Base-by-base conservation (phyloP, 768 basidiomycete genomes). In the Tylopilus sp. region DNA sequence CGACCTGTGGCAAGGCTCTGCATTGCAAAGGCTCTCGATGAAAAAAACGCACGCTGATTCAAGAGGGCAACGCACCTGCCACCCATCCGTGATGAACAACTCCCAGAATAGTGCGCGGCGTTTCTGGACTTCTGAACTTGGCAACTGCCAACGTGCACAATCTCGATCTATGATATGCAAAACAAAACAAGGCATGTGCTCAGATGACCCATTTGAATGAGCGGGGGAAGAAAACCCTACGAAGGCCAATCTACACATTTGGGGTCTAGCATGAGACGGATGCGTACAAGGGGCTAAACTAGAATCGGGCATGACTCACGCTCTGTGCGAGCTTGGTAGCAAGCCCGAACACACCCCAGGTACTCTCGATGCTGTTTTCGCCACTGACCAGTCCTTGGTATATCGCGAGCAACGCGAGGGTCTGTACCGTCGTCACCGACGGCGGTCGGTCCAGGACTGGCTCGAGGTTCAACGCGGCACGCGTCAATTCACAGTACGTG, bases 91-190 rank as follows among this genome's bases (percentile, higher is more conserved):
- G 56, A 86, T 82, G 57, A 85, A 86, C 25, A 87, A 53, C 53
- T 88, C 85, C 86, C 86, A 87, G 58, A 87, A 87, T 21, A 87
- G 63, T 1, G 81, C 78, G 26, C 85, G 77, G 4, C 86, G 78
- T 63, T 86, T 86, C 69, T 88, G 84, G 5, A 86, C 82, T 59
- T 85, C 85, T 1, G 75, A 72, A 3, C 76, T 75, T 6, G 78
- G 56, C 18, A 88, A 65, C 33, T 80, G 78, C 83, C 85, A 88
- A 26, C 86, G 75, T 6, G 85, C 85, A 61, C 83, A 83, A 61
- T 88, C 85, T 8, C 84, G 83, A 58, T 88, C 85, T 87, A 49
- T 39, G 2, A n/a, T 36, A 8, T 10, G 6, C 28, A n/a, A n/a
- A n/a, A n/a, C n/a, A n/a, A n/a, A n/a, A n/a, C n/a, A n/a, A n/a